Evolutionary conservation across 2,329 filamentous ascomycete genomes (phyloP), one percentile per base, ranked within the genome.

Genomic region (Aspergillus ruber): DNA sequence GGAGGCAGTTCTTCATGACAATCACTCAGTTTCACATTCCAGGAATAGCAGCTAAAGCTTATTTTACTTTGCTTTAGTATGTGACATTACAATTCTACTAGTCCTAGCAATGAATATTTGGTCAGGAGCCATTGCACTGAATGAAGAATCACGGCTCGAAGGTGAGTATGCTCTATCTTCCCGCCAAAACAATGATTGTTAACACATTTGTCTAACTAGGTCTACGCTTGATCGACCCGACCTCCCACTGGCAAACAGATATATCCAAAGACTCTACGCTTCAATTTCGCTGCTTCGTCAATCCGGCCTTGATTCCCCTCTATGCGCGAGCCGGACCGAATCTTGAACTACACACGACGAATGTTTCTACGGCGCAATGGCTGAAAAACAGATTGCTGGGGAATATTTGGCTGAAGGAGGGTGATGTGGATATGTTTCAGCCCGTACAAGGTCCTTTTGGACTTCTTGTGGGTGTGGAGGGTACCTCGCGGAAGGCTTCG

Each of bases 301-400:
- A 71, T 25, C 68, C 68, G 6, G 57, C 63, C n/a, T 56, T 69
- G 9, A 64, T 72, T 23, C 69, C 69, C 25, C 56, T 71, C 4
- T 65, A 69, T 48, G 67, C 65, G n/a, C 64, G 69, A 42, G 61
- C 60, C 6, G 68, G 69, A 9, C 66, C 67, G 5, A 66, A 60
- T 36, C 64, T 72, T 17, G 68, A 72, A 56, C 45, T 71, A 29
- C 68, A 71, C 50, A 62, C 64, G 6, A 57, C 49, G 5, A 55
- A 67, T 46, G 40, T 51, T 15, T 52, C 55, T 38, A 65, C 65
- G 3, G 61, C 62, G 39, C 59, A 65, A 63, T 72, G 69, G 69
- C 57, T 72, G 32, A 68, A 63, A 45, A 52, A 52, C 38, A 69
- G 61, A 46, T 43, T 72, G n/a, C 56, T 68, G n/a, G 54, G 61